A percentile compares a stretch with the other conserved stretches of the same genome.
phyloP scores from a whole-genome alignment of 192 early-diverging fungal species.

The Umbelopsis ramanniana region DNA sequence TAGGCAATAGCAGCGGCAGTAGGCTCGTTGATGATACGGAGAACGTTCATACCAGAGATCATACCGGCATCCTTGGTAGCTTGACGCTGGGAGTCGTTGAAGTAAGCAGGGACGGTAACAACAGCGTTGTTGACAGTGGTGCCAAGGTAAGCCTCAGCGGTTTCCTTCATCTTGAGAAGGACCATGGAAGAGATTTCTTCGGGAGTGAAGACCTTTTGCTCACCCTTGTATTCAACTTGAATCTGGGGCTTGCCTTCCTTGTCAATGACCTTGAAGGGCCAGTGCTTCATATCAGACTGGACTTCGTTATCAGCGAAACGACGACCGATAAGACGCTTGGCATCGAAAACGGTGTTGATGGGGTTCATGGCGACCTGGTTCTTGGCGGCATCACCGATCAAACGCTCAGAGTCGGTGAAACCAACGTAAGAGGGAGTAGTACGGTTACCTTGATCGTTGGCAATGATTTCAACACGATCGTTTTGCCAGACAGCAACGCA shows the following conservation, averaged over 20 bases:
- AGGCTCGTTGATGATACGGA: slow-evolving; percentile 98
- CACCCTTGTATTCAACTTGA: slow-evolving; percentile 85
- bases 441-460: slow-evolving; percentile 98
- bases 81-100: slow-evolving; percentile 94
- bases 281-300: slow-evolving; percentile 93
- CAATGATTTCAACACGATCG: slow-evolving; percentile 93
- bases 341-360: slow-evolving; percentile 91
- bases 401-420: slow-evolving; percentile 96
- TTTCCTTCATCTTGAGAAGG: slow-evolving; percentile 94
- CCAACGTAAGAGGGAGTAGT: slow-evolving; percentile 98
- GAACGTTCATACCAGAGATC: slow-evolving; percentile 90
- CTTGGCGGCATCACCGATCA: slow-evolving; percentile 99
- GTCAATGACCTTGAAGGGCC: slow-evolving; percentile 88
- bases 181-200: slow-evolving; percentile 99
- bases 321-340: slow-evolving; percentile 92
- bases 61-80: slow-evolving; percentile 95
- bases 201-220: slow-evolving; percentile 83
- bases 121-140: slow-evolving; percentile 80
- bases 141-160: slow-evolving; percentile 86
- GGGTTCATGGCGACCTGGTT: slow-evolving; percentile 93
- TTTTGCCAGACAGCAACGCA: slow-evolving; percentile 72
- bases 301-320: slow-evolving; percentile 90
- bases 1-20: slow-evolving; percentile 97
- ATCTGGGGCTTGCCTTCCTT: slow-evolving; percentile 86
- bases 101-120: slow-evolving; percentile 95